These are phyloP conservation scores for Terana coerulea DNA, from an alignment of 768 basidiomycete species.

Conservation along the genomic window DNA sequence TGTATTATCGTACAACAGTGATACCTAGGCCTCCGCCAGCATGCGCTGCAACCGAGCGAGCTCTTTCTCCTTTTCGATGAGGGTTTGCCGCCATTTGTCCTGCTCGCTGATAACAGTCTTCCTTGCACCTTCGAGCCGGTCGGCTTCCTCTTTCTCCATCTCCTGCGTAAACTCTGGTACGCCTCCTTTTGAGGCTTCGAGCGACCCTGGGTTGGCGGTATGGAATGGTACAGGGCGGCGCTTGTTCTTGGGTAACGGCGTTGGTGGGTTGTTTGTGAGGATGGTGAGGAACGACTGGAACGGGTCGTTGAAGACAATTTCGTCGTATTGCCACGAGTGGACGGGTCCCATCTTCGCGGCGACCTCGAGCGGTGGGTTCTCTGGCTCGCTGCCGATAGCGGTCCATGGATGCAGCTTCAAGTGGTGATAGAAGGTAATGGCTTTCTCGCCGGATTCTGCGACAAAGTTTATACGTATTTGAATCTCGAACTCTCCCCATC, in stretches of 20 bases:
- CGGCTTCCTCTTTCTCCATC: conserved; percentile 88
- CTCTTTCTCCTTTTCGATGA: conserved; percentile 84
- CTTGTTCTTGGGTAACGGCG: conserved; percentile 64
- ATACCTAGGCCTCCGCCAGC: conserved; percentile 20
- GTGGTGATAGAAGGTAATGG: conserved; percentile 84
- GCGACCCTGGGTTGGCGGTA: conserved; percentile 44
- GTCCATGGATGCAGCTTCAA: conserved; percentile 95
- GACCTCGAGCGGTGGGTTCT: conserved; percentile 61
- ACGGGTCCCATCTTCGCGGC: conserved; percentile 74
- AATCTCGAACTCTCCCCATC: conserved; percentile 99
- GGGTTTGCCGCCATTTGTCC: conserved; percentile 59
- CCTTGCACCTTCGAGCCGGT: conserved; percentile 72
- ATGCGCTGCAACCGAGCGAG: conserved; percentile 64
- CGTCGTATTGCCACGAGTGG: conserved; percentile 98
- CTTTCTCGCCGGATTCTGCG: conserved; percentile 87
- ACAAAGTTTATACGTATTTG: conserved; percentile 89
- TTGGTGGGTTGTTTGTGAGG: conserved; percentile 80
- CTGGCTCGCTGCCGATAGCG: conserved; percentile 57
- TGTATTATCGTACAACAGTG: conserved; percentile 3
- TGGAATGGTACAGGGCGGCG: conserved; percentile 70
- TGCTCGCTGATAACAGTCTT: conserved; percentile 71
- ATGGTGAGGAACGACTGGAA: conserved; percentile 81
- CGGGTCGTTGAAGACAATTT: conserved; percentile 94
- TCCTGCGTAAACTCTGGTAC: conserved; percentile 79
- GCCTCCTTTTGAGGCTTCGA: conserved; percentile 62